Conservation (phyloP, 768 basidiomycete genomes). For the Termitomyces sp. region DNA sequence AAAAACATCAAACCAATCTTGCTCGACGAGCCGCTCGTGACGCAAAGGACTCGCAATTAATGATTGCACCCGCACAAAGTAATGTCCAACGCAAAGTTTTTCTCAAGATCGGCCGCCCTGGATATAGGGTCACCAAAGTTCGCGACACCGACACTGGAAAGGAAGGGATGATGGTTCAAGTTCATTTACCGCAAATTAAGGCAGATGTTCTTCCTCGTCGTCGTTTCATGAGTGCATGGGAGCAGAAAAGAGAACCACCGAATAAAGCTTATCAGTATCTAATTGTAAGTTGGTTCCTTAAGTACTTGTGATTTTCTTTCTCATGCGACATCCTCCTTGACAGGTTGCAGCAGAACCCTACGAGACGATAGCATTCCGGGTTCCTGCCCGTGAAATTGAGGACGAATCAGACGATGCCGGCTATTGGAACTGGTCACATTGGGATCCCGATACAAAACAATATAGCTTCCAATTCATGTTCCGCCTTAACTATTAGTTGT, state of each 20-base stretch:
- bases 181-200: slow-evolving; percentile 94
- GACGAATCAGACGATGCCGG: slow-evolving; percentile 89
- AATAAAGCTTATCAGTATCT: slow-evolving; percentile 98
- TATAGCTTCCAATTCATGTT: slow-evolving; percentile 99
- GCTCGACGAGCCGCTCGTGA: slow-evolving; percentile 97
- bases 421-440: slow-evolving; percentile 97
- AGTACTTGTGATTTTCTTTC: slow-evolving; percentile 15
- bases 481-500: slow-evolving; percentile 45
- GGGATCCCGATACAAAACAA: slow-evolving; percentile 99
- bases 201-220: slow-evolving; percentile 77
- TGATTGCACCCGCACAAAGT: slow-evolving; percentile 80
- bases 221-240: slow-evolving; percentile 97
- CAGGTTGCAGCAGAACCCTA: slow-evolving; percentile 99
- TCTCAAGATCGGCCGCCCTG: slow-evolving; percentile 94
- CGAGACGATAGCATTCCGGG: slow-evolving; percentile 98
- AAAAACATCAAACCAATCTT: slow-evolving; percentile 98
- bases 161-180: slow-evolving; percentile 97
- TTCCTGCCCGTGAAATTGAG: slow-evolving; percentile 96
- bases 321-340: slow-evolving; percentile 27
- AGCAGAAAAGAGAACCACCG: slow-evolving; percentile 91
- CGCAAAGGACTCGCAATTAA: slow-evolving; percentile 89
- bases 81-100: slow-evolving; percentile 90
- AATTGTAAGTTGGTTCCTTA: slow-evolving; percentile 60
- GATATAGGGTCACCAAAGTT: slow-evolving; percentile 96
- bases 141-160: slow-evolving; percentile 87